phyloP scores from a whole-genome alignment of 345 rosid genomes.

The Lumnitzera littorea region DNA sequence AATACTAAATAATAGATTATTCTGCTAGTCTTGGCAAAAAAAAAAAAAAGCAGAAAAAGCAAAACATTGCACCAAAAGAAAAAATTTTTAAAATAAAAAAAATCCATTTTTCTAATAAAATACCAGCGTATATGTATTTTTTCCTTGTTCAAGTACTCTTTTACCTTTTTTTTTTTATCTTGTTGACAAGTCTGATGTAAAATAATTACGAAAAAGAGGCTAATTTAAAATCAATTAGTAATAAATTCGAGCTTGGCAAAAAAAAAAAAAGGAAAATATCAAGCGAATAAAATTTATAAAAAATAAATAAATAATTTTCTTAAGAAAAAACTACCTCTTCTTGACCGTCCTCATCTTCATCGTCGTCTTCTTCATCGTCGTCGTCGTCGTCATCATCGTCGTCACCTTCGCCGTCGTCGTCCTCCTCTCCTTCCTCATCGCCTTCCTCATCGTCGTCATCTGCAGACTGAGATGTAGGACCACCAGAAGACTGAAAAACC shows the following conservation, averaged over 20 bases:
- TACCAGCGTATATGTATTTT: too few species aligned
- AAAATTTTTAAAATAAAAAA: too few species aligned
- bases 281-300: background rate
- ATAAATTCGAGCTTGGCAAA: background rate
- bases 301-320: background rate
- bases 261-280: background rate
- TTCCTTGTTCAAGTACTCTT: too few species aligned
- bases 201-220: too few species aligned
- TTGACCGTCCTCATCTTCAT: conserved; percentile 12
- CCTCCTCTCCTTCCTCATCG: conserved; percentile 10
- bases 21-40: too few species aligned
- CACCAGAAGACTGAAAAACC: conserved; percentile 13
- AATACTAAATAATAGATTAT: too few species aligned
- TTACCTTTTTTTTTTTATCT: too few species aligned
- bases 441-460: conserved; percentile 8
- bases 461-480: conserved; percentile 9
- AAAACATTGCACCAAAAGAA: too few species aligned
- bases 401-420: conserved; percentile 9
- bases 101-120: too few species aligned
- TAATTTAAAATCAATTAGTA: too few species aligned
- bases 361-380: conserved; percentile 13
- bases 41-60: too few species aligned
- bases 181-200: too few species aligned
- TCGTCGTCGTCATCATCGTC: conserved; percentile 15
- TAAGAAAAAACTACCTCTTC: conserved; percentile 9